Percentiles rank a stretch among this genome's conserved stretches.
These are phyloP conservation scores for Lanmaoa rubissima DNA, from an alignment of 768 basidiomycete species.

Conservation along the genomic window DNA sequence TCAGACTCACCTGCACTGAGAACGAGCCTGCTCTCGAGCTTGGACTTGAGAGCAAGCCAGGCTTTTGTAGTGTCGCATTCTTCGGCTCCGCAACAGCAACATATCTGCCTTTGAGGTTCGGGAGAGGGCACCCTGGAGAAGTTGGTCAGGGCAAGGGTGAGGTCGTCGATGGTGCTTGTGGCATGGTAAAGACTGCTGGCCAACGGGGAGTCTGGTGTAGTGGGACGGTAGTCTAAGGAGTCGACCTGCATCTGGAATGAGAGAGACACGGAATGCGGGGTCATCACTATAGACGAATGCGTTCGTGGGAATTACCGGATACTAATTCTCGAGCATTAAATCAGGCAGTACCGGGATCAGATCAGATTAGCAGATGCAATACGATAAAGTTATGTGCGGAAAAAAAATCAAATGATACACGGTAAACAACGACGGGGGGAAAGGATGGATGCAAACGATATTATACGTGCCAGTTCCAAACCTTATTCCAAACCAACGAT, in stretches of 20 bases:
- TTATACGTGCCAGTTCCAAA: conserved; percentile 16
- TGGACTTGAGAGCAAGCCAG: conserved; percentile 64
- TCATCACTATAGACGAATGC: background rate
- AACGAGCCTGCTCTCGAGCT: conserved; percentile 72
- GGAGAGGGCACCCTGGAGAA: conserved; percentile 77
- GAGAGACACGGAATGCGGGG: conserved; percentile 1
- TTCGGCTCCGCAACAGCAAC: conserved; percentile 66
- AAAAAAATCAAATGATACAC: conserved; percentile 5
- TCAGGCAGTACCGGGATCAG: background rate
- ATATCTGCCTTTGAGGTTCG: conserved; percentile 50
- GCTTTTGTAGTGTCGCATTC: conserved; percentile 62
- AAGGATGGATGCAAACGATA: conserved; percentile 13
- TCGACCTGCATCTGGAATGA: conserved; percentile 24
- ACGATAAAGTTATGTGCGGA: conserved; percentile 10
- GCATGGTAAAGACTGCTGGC: conserved; percentile 51
- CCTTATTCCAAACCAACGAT: conserved; percentile 42
- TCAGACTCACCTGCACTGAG: conserved; percentile 77
- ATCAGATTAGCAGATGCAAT: conserved; percentile 5
- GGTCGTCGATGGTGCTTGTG: conserved; percentile 70
- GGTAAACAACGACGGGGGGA: background rate
- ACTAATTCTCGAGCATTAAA: background rate
- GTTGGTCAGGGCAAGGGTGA: conserved; percentile 68
- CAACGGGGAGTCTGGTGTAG: conserved; percentile 51
- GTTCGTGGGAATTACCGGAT: conserved; percentile 22
- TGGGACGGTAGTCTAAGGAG: conserved; percentile 34